phyloP scores from a whole-genome alignment of 768 basidiomycete genomes.

The Jaapia argillacea region DNA sequence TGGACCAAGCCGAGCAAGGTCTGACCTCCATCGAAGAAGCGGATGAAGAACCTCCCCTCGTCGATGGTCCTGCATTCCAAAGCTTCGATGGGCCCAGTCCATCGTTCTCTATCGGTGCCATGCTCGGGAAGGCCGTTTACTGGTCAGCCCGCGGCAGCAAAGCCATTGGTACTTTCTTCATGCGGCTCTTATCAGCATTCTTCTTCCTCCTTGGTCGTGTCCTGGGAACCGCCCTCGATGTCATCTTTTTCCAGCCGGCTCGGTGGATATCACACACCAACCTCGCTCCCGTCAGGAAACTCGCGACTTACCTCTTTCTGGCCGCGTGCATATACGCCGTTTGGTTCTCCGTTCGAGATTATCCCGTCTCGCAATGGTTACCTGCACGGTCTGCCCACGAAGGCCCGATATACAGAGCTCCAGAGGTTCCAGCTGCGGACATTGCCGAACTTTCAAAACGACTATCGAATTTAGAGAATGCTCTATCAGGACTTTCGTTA shows the following conservation, averaged over 20 bases:
- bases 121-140: constrained; percentile 35
- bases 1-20: constrained; percentile 38
- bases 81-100: constrained; percentile 10
- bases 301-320: constrained; percentile 33
- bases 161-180: constrained; percentile 8
- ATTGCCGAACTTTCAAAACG: constrained; percentile 56
- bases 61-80: constrained; percentile 24
- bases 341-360: constrained; percentile 34
- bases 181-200: constrained; percentile 12
- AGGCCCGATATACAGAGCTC: constrained; percentile 32
- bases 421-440: constrained; percentile 52
- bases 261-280: constrained; percentile 26
- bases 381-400: constrained; percentile 12
- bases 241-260: constrained; percentile 38
- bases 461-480: constrained; percentile 52
- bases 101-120: constrained; percentile 35
- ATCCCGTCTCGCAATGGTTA: constrained; percentile 23
- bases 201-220: constrained; percentile 19
- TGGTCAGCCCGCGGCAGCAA: constrained; percentile 15
- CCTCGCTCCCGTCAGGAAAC: constrained; percentile 19
- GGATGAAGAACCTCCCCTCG: constrained; percentile 34
- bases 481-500: constrained; percentile 46
- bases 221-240: constrained; percentile 38
- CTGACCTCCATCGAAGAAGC: constrained; percentile 58
- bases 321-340: constrained; percentile 32